Evolutionary conservation across 208 protist species (phyloP).

Genomic region (Leishmania tarentolae): DNA sequence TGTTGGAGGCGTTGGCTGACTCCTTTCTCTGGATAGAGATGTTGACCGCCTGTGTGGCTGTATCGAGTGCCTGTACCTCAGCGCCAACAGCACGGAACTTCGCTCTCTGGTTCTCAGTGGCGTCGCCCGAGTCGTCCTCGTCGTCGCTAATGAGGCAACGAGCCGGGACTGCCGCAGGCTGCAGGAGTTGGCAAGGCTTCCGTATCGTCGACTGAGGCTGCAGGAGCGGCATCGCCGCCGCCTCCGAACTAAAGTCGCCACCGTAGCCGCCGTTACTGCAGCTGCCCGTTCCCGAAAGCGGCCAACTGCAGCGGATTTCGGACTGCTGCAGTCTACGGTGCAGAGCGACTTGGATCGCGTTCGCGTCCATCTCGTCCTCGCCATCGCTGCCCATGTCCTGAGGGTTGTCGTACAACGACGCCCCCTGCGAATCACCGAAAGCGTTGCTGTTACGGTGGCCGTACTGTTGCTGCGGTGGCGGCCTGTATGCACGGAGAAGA

Average conservation of each 20-base stretch:
- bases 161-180: conserved; percentile 7
- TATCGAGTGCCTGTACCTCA: conserved; percentile 24
- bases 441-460: background rate
- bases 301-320: conserved; percentile 21
- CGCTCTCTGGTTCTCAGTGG: conserved; percentile 7
- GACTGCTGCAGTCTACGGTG: conserved; percentile 54
- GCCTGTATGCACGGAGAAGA: conserved; percentile 17
- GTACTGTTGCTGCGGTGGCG: conserved; percentile 12
- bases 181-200: conserved; percentile 3
- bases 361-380: conserved; percentile 49
- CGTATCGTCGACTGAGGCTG: background rate
- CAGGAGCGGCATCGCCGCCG: conserved; percentile 19
- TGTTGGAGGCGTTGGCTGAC: background rate
- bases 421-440: background rate
- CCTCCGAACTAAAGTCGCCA: background rate
- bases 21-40: conserved; percentile 28
- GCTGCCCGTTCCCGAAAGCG: background rate
- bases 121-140: background rate
- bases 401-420: background rate
- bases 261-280: conserved; percentile 2
- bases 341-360: conserved; percentile 58
- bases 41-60: conserved; percentile 29
- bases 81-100: conserved; percentile 31
- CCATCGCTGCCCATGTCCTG: background rate
- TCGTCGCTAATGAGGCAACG: conserved; percentile 7